Percentiles rank a stretch among this genome's conserved stretches.
Conservation (phyloP, 192 early-diverging fungal genomes). For the Umbelopsis vinacea region DNA sequence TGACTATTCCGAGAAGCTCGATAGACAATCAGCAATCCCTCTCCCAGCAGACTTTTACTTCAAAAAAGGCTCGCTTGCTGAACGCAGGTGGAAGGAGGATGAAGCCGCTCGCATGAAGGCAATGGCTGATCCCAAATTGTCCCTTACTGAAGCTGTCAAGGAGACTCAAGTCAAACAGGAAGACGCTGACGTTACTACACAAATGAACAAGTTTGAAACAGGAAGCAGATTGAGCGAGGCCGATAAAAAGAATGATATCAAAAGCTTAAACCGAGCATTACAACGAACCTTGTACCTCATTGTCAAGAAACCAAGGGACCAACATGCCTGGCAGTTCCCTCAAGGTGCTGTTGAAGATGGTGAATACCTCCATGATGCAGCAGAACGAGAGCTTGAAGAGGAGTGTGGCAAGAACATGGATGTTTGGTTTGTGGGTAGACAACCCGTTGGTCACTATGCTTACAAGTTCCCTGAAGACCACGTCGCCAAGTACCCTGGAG, state of each 20-base stretch:
- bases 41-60: conserved; percentile 76
- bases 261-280: conserved; percentile 77
- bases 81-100: conserved; percentile 62
- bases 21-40: conserved; percentile 52
- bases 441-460: conserved; percentile 76
- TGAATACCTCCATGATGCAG: conserved; percentile 81
- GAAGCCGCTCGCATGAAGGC: conserved; percentile 41
- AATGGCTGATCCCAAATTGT: conserved; percentile 23
- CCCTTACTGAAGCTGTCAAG: conserved; percentile 26
- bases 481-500: conserved; percentile 13
- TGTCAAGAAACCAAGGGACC: conserved; percentile 64
- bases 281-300: conserved; percentile 81
- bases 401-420: conserved; percentile 78
- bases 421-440: conserved; percentile 85
- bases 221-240: conserved; percentile 62
- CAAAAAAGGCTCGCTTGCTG: conserved; percentile 76
- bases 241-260: conserved; percentile 66
- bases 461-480: conserved; percentile 30
- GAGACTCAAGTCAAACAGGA: conserved; percentile 19
- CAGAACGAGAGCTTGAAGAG: conserved; percentile 70
- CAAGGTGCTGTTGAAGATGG: conserved; percentile 61
- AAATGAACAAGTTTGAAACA: conserved; percentile 51
- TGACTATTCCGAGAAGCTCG: conserved; percentile 66
- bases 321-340: conserved; percentile 76
- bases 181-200: conserved; percentile 10